Conservation (phyloP, 306 rosid genomes). For the Boehmeria nivea region DNA sequence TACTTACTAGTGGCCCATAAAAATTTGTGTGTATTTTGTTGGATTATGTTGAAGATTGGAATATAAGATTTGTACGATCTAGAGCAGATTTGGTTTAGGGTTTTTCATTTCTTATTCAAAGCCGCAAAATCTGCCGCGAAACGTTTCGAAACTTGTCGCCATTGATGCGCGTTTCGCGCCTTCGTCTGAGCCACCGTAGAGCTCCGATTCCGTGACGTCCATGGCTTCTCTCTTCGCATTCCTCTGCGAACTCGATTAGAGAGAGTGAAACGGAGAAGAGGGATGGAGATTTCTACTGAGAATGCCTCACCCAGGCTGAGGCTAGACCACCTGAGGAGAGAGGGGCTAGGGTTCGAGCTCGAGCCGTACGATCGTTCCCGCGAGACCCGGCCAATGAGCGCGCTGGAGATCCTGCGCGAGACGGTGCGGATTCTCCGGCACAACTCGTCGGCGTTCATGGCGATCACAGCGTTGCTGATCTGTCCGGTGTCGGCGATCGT, state of each 20-base stretch:
- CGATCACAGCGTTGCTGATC: conserved; percentile 54
- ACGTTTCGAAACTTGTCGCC: too few species aligned
- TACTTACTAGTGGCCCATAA: too few species aligned
- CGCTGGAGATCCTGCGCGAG: conserved; percentile 83
- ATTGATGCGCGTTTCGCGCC: too few species aligned
- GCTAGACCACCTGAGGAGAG: conserved; percentile 44
- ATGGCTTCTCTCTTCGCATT: background rate
- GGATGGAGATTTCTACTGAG: conserved; percentile 53
- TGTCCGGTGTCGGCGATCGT: conserved; percentile 78
- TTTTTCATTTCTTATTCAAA: too few species aligned
- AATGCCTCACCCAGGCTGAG: conserved; percentile 59
- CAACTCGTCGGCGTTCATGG: conserved; percentile 68
- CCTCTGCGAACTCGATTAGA: background rate
- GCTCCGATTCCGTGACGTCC: background rate
- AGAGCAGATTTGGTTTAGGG: too few species aligned
- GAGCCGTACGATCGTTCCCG: conserved; percentile 29
- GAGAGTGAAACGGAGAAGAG: background rate
- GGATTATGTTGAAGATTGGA: too few species aligned
- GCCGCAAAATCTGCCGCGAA: too few species aligned
- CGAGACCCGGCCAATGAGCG: conserved; percentile 63
- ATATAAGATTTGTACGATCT: too few species aligned
- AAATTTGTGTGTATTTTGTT: too few species aligned
- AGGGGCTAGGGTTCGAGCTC: conserved; percentile 40
- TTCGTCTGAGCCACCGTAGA: too few species aligned
- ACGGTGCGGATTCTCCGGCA: conserved; percentile 75